These are phyloP conservation scores for Prunus dulcis DNA, from an alignment of 306 rosid species.

Conservation along the genomic window DNA sequence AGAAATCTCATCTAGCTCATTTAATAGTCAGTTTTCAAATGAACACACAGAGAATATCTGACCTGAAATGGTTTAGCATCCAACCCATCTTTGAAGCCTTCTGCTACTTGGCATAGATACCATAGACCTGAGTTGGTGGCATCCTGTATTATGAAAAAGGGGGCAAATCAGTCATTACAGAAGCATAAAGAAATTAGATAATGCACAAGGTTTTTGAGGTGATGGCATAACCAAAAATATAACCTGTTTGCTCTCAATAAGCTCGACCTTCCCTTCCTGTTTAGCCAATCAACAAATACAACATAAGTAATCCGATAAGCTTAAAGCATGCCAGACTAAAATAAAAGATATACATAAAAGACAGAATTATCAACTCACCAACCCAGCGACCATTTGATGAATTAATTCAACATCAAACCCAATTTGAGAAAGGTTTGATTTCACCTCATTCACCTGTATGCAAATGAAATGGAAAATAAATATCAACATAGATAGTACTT, in stretches of 20 bases:
- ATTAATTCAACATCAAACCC: slow-evolving; percentile 49
- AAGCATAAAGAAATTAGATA: neutral
- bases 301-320: neutral
- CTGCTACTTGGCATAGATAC: slow-evolving; percentile 52
- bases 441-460: slow-evolving; percentile 64
- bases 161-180: neutral
- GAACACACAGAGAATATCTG: neutral
- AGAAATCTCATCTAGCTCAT: neutral
- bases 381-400: slow-evolving; percentile 45
- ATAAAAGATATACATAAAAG: neutral
- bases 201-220: neutral
- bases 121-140: slow-evolving; percentile 45
- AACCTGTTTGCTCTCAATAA: slow-evolving; percentile 56
- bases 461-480: slow-evolving; percentile 3
- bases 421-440: slow-evolving; percentile 69
- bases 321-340: neutral
- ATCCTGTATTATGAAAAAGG: slow-evolving; percentile 27
- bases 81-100: slow-evolving; percentile 28
- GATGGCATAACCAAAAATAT: slow-evolving; percentile 4
- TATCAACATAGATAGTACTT: neutral
- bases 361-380: slow-evolving; percentile 34
- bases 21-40: neutral
- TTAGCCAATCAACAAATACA: slow-evolving; percentile 2
- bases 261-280: slow-evolving; percentile 48
- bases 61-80: slow-evolving; percentile 38